Evolutionary conservation across 1,284 basidiomycete species (phyloP).

Genomic region (Paramarasmius palmivorus): DNA sequence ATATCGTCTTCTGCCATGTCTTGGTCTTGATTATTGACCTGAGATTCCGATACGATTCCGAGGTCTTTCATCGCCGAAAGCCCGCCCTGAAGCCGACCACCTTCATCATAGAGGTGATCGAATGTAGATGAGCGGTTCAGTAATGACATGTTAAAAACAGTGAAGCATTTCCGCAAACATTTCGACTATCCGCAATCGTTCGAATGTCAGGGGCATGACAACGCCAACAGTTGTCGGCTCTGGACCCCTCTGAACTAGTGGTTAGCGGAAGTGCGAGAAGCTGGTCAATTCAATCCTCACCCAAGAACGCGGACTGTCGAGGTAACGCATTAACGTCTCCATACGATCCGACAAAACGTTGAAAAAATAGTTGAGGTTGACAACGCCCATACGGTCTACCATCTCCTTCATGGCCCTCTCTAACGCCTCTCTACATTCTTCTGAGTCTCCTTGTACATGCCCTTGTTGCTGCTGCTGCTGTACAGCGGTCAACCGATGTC

Average conservation of each 20-base stretch:
- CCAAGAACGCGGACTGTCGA: slow-evolving; percentile 74
- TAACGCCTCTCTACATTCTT: slow-evolving; percentile 69
- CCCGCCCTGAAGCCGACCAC: slow-evolving; percentile 83
- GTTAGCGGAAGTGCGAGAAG: slow-evolving; percentile 4
- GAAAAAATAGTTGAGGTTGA: slow-evolving; percentile 87
- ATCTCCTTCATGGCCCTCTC: slow-evolving; percentile 86
- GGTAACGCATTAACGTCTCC: slow-evolving; percentile 70
- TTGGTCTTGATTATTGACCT: slow-evolving; percentile 4
- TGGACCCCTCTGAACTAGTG: slow-evolving; percentile 51
- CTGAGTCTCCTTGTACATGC: slow-evolving; percentile 41
- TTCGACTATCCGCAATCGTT: slow-evolving; percentile 97
- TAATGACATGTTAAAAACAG: slow-evolving; percentile 97
- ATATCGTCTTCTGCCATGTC: slow-evolving; percentile 13
- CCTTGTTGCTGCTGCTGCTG: slow-evolving; percentile 61
- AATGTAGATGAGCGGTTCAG: slow-evolving; percentile 80
- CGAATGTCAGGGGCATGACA: slow-evolving; percentile 86
- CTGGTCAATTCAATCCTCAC: slow-evolving; percentile 43
- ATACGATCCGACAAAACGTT: slow-evolving; percentile 77
- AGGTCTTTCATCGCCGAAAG: slow-evolving; percentile 80
- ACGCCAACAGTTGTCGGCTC: slow-evolving; percentile 72
- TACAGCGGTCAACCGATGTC: slow-evolving; percentile 86
- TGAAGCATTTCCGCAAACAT: slow-evolving; percentile 96
- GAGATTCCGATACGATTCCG: slow-evolving; percentile 24
- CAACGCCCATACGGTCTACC: slow-evolving; percentile 90
- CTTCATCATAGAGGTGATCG: slow-evolving; percentile 73